Conservation (phyloP, 768 basidiomycete species). For the Vishniacozyma victoriae region DNA sequence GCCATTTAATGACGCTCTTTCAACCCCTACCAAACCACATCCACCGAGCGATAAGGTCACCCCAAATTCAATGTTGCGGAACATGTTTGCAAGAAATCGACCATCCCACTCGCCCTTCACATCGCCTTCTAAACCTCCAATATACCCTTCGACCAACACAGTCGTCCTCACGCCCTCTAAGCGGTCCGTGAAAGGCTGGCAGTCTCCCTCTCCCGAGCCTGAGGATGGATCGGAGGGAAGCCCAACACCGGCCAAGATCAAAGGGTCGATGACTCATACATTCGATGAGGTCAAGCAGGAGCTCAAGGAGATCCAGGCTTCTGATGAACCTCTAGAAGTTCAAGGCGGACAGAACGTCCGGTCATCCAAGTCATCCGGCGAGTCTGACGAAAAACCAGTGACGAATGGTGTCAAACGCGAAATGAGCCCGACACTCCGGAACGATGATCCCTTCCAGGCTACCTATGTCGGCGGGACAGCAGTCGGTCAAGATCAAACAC, state of each 20-base stretch:
- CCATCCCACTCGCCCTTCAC: constrained; percentile 17
- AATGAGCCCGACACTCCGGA: constrained; percentile 9
- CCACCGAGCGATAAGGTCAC: constrained; percentile 31
- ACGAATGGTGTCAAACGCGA: constrained; percentile 2
- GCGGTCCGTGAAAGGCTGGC: constrained; percentile 16
- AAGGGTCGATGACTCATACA: too few relatives aligned
- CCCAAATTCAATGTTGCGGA: constrained; percentile 30
- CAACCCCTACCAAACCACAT: constrained; percentile 24
- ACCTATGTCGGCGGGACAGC: constrained; percentile 2
- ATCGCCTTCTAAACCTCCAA: constrained; percentile 14
- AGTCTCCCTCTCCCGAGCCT: constrained; percentile 24
- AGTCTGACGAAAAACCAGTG: not conserved
- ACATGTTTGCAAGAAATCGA: constrained; percentile 31
- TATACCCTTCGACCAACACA: constrained; percentile 13
- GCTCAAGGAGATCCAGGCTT: constrained; percentile 10
- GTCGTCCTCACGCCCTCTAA: constrained; percentile 26
- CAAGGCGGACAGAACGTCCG: not conserved
- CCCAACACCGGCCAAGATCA: constrained; percentile 8
- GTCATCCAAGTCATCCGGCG: not conserved
- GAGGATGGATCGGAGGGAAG: constrained; percentile 5
- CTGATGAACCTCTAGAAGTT: not conserved
- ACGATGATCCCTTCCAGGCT: constrained; percentile 4
- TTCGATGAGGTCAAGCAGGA: constrained; percentile 16
- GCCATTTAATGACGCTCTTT: constrained; percentile 18
- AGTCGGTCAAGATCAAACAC: not conserved